Evolutionary conservation across 2,329 filamentous ascomycete species (phyloP).

Genomic region (Tricladium varicosporioides): DNA sequence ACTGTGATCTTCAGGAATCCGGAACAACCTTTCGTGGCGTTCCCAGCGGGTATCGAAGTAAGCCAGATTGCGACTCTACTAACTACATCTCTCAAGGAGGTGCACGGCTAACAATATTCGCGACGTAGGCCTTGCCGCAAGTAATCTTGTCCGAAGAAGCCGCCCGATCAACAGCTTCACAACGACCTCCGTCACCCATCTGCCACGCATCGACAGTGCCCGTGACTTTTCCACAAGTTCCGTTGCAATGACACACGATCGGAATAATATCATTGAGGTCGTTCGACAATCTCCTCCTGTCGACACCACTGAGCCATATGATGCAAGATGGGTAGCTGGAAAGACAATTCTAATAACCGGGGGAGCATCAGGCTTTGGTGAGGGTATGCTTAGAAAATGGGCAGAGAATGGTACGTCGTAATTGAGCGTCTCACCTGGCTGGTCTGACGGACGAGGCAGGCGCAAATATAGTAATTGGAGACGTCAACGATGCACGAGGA

Average conservation of each 20-base stretch:
- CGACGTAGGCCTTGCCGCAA: neutral
- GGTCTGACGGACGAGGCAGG: constrained; percentile 20
- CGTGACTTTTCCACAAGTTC: neutral
- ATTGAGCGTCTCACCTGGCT: no score
- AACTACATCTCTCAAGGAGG: neutral
- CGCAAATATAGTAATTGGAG: constrained; percentile 61
- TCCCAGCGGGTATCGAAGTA: neutral
- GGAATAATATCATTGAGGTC: constrained; percentile 20
- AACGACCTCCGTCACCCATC: neutral
- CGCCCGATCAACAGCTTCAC: neutral
- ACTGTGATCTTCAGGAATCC: neutral
- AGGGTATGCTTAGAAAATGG: constrained; percentile 52
- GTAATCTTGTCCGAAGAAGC: neutral
- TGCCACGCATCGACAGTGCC: neutral
- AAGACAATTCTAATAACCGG: constrained; percentile 65
- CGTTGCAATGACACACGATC: constrained; percentile 4
- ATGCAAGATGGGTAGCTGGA: constrained; percentile 43
- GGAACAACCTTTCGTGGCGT: neutral
- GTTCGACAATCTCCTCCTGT: constrained; percentile 38
- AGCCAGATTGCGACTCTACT: neutral
- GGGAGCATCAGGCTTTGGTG: constrained; percentile 60
- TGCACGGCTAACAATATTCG: neutral
- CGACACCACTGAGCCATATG: constrained; percentile 44
- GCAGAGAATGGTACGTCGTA: constrained; percentile 50
- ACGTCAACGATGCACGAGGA: constrained; percentile 55